Percentiles rank a stretch among this genome's conserved stretches.
Conservation (phyloP, 768 basidiomycete species). For the Calvatia gigantea region DNA sequence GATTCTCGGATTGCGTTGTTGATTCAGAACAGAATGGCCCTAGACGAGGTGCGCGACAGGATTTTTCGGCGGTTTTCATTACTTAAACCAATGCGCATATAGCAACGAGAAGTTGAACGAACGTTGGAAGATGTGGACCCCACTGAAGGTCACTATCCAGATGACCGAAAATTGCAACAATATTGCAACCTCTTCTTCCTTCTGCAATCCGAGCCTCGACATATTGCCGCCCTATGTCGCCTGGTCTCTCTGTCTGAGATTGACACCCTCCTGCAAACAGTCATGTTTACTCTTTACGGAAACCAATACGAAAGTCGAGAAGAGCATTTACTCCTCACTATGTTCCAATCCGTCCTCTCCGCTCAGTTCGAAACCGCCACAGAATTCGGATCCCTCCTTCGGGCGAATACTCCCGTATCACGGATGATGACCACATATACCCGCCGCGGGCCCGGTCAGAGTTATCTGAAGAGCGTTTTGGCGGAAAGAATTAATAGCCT, state of each 20-base stretch:
- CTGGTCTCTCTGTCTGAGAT: slow-evolving; percentile 96
- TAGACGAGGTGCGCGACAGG: slow-evolving; percentile 72
- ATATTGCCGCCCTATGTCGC: slow-evolving; percentile 93
- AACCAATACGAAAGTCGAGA: slow-evolving; percentile 99
- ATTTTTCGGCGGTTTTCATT: slow-evolving; percentile 13
- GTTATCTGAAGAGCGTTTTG: slow-evolving; percentile 95
- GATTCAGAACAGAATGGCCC: slow-evolving; percentile 97
- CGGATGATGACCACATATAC: slow-evolving; percentile 99
- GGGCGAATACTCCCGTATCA: slow-evolving; percentile 98
- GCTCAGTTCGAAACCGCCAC: slow-evolving; percentile 99
- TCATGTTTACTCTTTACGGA: slow-evolving; percentile 99
- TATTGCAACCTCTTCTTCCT: slow-evolving; percentile 99
- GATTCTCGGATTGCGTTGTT: slow-evolving; percentile 96
- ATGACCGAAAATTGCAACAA: slow-evolving; percentile 91
- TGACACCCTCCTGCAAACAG: slow-evolving; percentile 97
- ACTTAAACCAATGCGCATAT: slow-evolving; percentile 12
- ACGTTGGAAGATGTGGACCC: slow-evolving; percentile 96
- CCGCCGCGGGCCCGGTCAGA: slow-evolving; percentile 96
- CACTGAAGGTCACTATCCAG: slow-evolving; percentile 88
- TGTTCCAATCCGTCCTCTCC: slow-evolving; percentile 98
- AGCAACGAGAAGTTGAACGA: slow-evolving; percentile 95
- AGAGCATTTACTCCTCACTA: slow-evolving; percentile 96
- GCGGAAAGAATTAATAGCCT: slow-evolving; percentile 98
- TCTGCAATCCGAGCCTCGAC: slow-evolving; percentile 95
- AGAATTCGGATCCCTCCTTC: slow-evolving; percentile 96